Percentiles rank a stretch among this genome's conserved stretches.
phyloP scores from a whole-genome alignment of 306 rosid species.

The Fragaria ananassa region DNA sequence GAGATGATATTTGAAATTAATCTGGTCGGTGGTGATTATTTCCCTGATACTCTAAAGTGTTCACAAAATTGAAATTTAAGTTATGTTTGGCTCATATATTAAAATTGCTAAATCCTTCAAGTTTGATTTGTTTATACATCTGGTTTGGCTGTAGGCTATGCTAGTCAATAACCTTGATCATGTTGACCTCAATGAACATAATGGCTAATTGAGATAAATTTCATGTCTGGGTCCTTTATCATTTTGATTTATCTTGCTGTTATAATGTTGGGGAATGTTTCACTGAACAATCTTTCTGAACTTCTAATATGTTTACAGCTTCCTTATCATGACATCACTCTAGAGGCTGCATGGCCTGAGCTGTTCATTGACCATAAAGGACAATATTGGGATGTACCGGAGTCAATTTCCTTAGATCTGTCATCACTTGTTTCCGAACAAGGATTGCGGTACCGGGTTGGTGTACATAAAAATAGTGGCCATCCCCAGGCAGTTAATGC shows the following conservation, averaged over 20 bases:
- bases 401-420: slow-evolving; percentile 69
- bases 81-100: slow-evolving; percentile 4
- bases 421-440: slow-evolving; percentile 52
- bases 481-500: slow-evolving; percentile 53
- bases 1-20: neutral
- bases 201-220: slow-evolving; percentile 3
- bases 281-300: slow-evolving; percentile 21
- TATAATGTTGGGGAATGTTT: slow-evolving; percentile 11
- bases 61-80: neutral
- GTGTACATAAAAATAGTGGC: slow-evolving; percentile 70
- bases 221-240: neutral
- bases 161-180: neutral
- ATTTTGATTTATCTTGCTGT: neutral
- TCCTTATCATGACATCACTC: slow-evolving; percentile 63
- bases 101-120: neutral
- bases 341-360: slow-evolving; percentile 95
- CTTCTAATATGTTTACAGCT: slow-evolving; percentile 47
- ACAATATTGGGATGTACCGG: slow-evolving; percentile 83
- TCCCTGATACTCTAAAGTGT: neutral
- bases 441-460: slow-evolving; percentile 76
- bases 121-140: neutral
- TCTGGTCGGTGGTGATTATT: neutral
- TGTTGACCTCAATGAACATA: neutral
- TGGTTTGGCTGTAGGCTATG: neutral
- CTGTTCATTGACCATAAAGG: slow-evolving; percentile 84